Conservation (phyloP, 176 grass and related monocot species). For the Otatea glauca region DNA sequence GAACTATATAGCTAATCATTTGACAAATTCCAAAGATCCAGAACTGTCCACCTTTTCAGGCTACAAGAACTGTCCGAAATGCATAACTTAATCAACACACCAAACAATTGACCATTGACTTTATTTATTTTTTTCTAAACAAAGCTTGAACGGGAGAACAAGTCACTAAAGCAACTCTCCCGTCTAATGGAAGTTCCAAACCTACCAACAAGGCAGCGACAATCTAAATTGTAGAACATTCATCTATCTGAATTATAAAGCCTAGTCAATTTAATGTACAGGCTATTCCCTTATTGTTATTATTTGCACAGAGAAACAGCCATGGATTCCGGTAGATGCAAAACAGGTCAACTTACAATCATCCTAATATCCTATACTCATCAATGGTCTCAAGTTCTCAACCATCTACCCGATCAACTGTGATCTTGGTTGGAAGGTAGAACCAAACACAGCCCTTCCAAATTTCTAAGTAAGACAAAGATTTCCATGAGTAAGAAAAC, state of each 20-base stretch:
- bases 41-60: background rate
- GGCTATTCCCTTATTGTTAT: background rate
- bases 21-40: constrained; percentile 10
- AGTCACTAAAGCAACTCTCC: background rate
- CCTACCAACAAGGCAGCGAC: background rate
- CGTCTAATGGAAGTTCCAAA: background rate
- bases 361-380: background rate
- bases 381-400: background rate
- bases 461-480: background rate
- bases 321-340: background rate
- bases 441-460: background rate
- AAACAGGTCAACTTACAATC: background rate
- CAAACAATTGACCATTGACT: constrained; percentile 23
- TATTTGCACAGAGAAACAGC: background rate
- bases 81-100: constrained; percentile 23
- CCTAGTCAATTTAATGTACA: background rate
- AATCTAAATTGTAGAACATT: constrained; percentile 1
- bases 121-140: background rate
- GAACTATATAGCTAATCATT: constrained; percentile 2
- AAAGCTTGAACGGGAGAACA: constrained; percentile 4
- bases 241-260: constrained; percentile 2
- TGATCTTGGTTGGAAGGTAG: background rate
- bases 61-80: constrained; percentile 16
- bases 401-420: background rate
- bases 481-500: background rate